phyloP scores from a whole-genome alignment of 2,329 filamentous ascomycete genomes.

The Aspergillus bombycis region DNA sequence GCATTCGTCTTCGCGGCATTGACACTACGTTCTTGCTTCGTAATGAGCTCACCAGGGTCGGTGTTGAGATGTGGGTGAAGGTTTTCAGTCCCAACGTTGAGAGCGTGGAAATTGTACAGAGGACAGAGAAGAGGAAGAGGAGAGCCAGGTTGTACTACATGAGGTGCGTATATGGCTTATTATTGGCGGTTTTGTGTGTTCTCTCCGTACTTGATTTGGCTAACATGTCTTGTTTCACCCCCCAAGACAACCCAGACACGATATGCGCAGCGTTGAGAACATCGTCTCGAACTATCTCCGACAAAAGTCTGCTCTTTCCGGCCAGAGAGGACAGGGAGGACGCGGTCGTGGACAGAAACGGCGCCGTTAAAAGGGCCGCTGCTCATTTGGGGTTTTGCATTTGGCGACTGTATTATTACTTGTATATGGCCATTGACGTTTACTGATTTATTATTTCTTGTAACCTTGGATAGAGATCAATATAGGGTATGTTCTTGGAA shows the following conservation, averaged over 20 bases:
- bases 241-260: conserved; percentile 72
- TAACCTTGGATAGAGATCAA: conserved; percentile 12
- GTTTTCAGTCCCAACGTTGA: conserved; percentile 87
- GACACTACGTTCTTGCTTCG: conserved; percentile 87
- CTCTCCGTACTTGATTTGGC: neutral
- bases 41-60: conserved; percentile 81
- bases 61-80: conserved; percentile 98
- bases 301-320: conserved; percentile 52
- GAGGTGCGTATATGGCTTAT: conserved; percentile 54
- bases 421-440: conserved; percentile 24
- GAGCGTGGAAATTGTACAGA: conserved; percentile 91
- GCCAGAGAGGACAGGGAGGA: conserved; percentile 18
- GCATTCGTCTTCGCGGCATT: conserved; percentile 82
- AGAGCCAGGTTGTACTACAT: conserved; percentile 89
- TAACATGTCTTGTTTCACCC: conserved; percentile 12
- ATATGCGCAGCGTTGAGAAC: conserved; percentile 82
- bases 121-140: conserved; percentile 79
- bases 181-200: neutral
- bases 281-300: conserved; percentile 70
- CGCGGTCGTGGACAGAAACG: conserved; percentile 22
- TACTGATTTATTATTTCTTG: conserved; percentile 14
- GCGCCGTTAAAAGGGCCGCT: conserved; percentile 20
- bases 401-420: conserved; percentile 35
- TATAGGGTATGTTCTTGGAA: conserved; percentile 1
- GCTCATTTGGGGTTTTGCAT: conserved; percentile 19